Base-by-base conservation (phyloP, 495 filamentous ascomycete genomes). In the Rhypophila decipiens region DNA sequence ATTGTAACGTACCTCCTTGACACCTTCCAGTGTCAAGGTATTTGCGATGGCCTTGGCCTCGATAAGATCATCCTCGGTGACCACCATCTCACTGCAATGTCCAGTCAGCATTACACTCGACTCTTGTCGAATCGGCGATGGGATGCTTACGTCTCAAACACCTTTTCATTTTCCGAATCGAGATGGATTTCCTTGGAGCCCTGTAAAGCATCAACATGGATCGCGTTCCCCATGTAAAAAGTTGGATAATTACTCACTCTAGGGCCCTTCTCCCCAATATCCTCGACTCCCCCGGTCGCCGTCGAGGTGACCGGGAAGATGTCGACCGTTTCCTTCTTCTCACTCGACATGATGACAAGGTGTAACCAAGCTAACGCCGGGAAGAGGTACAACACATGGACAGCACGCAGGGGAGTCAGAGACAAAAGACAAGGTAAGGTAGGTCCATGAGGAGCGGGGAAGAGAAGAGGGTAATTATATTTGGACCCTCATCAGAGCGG, bases 41-140 rank as follows among this genome's bases (percentile, higher is more conserved):
- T 43, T 39, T 5, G 60, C 60, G 5, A 52, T 38, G 24, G 50
- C 58, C 37, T 51, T 61, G 15, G 60, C 58, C 45, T 64, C 58
- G 42, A 55, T 47, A 13, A 64, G 39, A 38, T 64, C 60, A 15
- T 47, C 47, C 42, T 61, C 60, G 13, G 60, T 61, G 44, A 56
- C 60, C 33, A 56, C 53, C 27, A 31, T 31, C 27, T 31, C 27
- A 31, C 27, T 31, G 27, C 27, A 31, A 13, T 31, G 27, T 31
- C 27, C 7, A 7, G 27, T 31, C 27, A 31, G 27, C 7, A 13
- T 31, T 13, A 31, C 7, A 31, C 7, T 31, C 27, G 7, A 7
- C 27, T n/a, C n/a, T n/a, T n/a, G n/a, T n/a, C n/a, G 27, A 31
- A 7, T 7, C 27, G 7, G 27, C 13, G 27, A 31, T 31, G 27